Base-by-base conservation (phyloP, 2,329 filamentous ascomycete genomes). In the Pseudogymnoascus pannorum region DNA sequence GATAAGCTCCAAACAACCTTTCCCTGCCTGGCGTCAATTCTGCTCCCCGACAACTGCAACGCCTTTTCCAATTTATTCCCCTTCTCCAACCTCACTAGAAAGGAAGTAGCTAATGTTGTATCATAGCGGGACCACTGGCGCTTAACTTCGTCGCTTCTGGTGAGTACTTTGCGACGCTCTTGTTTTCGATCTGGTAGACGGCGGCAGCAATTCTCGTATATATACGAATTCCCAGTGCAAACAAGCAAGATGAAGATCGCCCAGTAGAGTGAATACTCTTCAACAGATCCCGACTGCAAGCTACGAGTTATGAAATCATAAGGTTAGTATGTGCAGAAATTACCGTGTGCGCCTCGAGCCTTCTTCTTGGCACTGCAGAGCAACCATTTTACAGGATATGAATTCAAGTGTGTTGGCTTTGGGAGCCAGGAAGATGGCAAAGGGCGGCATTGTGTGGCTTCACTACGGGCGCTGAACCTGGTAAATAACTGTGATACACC, bases 131-230 rank as follows among this genome's bases (percentile, higher is more conserved):
- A 66, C 90, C 90, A 68, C 78, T 94, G 75, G 89, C 90, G 74
- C 81, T 94, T 72, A 94, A 94, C 78, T 94, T 94, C 79, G 89
- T 94, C 78, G 90, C 90, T 75, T 91, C 89, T 79, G 89, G 90
- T 94, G 86, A 93, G 90, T 93, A 75, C 64, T 67, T 63, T 64
- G 60, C 62, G 40, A 70, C 61, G 65, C 69, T 66, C 65, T 66
- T 70, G 67, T 68, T 65, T 63, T 68, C 73, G 69, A 69, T 68
- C 74, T 79, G 76, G 78, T 77, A 74, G 77, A 79, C 80, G 85
- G 86, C 85, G 86, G 86, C 82, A 84, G 84, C 82, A 81, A 76
- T 71, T 70, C 61, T 63, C 58, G 57, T 51, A 51, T 31, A 59
- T 40, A 60, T 35, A 58, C 57, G 33, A 54, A 35, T n/a, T 40